These are phyloP conservation scores for Geopyxis carbonaria DNA, from an alignment of 495 filamentous ascomycete species.

Conservation along the genomic window DNA sequence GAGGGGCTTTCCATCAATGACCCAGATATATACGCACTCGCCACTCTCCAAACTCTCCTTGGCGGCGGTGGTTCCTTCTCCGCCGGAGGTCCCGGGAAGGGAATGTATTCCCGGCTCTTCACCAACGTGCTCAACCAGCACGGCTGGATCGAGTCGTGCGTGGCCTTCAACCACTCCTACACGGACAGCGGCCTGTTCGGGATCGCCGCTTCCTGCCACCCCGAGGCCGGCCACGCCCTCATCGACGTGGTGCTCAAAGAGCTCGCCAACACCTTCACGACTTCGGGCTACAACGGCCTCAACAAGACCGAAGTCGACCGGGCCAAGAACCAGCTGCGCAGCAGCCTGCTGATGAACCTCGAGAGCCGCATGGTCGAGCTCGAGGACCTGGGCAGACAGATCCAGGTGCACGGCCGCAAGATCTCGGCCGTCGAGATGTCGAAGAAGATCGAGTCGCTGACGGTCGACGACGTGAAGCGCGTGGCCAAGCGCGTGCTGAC, in stretches of 20 bases:
- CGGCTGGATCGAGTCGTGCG: slow-evolving; percentile 87
- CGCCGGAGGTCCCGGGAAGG: slow-evolving; percentile 94
- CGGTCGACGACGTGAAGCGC: slow-evolving; percentile 59
- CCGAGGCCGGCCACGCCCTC: slow-evolving; percentile 57
- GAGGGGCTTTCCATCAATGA: slow-evolving; percentile 83
- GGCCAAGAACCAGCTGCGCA: slow-evolving; percentile 95
- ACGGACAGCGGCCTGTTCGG: slow-evolving; percentile 91
- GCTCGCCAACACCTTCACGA: slow-evolving; percentile 58
- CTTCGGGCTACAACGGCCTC: slow-evolving; percentile 45
- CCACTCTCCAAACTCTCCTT: slow-evolving; percentile 89
- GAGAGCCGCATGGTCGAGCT: slow-evolving; percentile 95
- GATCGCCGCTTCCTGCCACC: slow-evolving; percentile 71
- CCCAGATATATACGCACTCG: slow-evolving; percentile 86
- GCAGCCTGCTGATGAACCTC: slow-evolving; percentile 88
- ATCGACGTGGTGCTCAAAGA: slow-evolving; percentile 88
- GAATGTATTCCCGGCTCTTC: slow-evolving; percentile 95
- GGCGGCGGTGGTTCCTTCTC: slow-evolving; percentile 93
- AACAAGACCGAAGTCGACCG: slow-evolving; percentile 65
- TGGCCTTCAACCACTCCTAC: slow-evolving; percentile 94
- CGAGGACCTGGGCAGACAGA: slow-evolving; percentile 91
- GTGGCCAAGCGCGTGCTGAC: slow-evolving; percentile 70
- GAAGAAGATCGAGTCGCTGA: slow-evolving; percentile 62
- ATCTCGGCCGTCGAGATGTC: slow-evolving; percentile 90
- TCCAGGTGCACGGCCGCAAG: slow-evolving; percentile 87
- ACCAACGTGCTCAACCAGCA: slow-evolving; percentile 96